Evolutionary conservation across 352 stramenopile genomes (phyloP).

Genomic region (Thraustochytrium sp.): DNA sequence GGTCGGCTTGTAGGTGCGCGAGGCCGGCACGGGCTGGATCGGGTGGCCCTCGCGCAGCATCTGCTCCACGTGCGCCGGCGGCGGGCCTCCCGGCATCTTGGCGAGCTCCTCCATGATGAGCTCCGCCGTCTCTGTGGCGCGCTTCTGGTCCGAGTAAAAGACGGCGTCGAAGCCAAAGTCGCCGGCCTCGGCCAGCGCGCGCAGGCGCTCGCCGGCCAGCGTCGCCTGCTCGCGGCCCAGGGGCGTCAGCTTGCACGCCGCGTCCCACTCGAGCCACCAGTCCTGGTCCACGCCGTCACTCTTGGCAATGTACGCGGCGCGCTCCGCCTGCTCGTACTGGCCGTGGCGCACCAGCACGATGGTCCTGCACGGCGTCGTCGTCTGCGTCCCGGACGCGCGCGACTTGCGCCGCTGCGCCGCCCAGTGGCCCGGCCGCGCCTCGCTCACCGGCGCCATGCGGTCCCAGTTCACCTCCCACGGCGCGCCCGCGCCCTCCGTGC

Average conservation of each 20-base stretch:
- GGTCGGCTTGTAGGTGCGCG: slow-evolving; percentile 49
- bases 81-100: slow-evolving; percentile 43
- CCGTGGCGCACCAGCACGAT: slow-evolving; percentile 63
- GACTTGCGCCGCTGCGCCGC: not conserved
- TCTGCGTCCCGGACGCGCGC: not conserved
- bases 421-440: not conserved
- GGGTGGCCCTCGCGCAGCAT: slow-evolving; percentile 46
- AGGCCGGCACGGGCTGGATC: slow-evolving; percentile 54
- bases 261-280: slow-evolving; percentile 46
- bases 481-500: not conserved
- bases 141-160: slow-evolving; percentile 59
- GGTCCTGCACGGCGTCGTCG: not conserved
- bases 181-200: slow-evolving; percentile 43
- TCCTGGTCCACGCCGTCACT: slow-evolving; percentile 47
- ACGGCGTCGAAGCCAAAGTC: slow-evolving; percentile 58
- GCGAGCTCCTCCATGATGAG: slow-evolving; percentile 59
- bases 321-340: slow-evolving; percentile 56
- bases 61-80: not conserved
- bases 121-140: slow-evolving; percentile 64
- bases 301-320: slow-evolving; percentile 25
- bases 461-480: slow-evolving; percentile 1
- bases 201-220: slow-evolving; percentile 57
- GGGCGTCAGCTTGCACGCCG: slow-evolving; percentile 58
- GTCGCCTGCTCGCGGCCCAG: slow-evolving; percentile 61
- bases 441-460: not conserved